Conservation (phyloP, 1,284 basidiomycete genomes). For the Sporisorium iseilematis-ciliati region DNA sequence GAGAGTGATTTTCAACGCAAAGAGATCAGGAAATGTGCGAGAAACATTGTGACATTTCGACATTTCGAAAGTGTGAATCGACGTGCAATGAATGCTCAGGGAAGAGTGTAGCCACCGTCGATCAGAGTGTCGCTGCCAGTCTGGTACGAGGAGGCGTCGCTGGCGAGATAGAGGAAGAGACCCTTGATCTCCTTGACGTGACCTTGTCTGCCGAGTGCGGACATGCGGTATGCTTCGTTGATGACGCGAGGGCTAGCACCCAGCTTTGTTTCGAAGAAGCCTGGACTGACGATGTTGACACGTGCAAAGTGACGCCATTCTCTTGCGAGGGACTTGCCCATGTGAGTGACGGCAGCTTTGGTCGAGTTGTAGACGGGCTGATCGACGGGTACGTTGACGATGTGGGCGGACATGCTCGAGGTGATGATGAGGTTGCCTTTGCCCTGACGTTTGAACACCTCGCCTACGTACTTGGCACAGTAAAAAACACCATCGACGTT, state of each 20-base stretch:
- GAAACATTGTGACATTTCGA: background rate
- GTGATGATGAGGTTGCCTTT: constrained; percentile 65
- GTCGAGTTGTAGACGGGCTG: constrained; percentile 60
- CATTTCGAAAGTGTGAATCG: background rate
- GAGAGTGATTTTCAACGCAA: no score
- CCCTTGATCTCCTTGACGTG: constrained; percentile 67
- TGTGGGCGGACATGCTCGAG: constrained; percentile 58
- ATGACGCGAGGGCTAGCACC: constrained; percentile 52
- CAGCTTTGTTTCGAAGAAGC: constrained; percentile 66
- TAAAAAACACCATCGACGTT: constrained; percentile 61
- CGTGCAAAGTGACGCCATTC: constrained; percentile 68
- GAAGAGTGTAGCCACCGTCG: constrained; percentile 62
- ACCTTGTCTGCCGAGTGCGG: constrained; percentile 62
- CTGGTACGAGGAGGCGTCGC: constrained; percentile 52
- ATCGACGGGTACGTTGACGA: constrained; percentile 62
- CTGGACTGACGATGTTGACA: constrained; percentile 69
- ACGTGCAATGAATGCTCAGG: constrained; percentile 11
- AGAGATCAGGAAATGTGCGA: no score
- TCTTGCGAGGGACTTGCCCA: constrained; percentile 57
- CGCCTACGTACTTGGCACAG: constrained; percentile 60
- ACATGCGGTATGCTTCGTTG: constrained; percentile 57
- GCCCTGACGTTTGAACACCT: constrained; percentile 67
- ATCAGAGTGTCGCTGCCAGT: constrained; percentile 59
- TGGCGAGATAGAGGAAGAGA: constrained; percentile 61
- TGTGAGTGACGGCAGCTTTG: constrained; percentile 62